phyloP scores from a whole-genome alignment of 2,329 filamentous ascomycete genomes.

The Botryotinia convoluta region DNA sequence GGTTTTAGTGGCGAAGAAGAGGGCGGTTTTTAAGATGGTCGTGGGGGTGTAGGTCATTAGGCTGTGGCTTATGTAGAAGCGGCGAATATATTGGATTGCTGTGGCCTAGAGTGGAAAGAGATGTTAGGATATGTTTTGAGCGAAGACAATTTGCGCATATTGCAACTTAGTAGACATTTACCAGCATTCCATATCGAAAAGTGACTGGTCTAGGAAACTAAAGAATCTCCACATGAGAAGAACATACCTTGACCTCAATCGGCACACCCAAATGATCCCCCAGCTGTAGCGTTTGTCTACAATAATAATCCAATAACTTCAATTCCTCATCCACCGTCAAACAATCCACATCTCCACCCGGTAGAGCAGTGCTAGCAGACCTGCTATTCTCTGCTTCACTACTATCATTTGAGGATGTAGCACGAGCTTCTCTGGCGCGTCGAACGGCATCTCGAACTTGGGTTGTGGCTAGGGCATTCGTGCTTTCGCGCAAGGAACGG shows the following conservation, averaged over 20 bases:
- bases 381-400: slow-evolving; percentile 39
- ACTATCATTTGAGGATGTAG: slow-evolving; percentile 36
- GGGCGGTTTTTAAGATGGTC: slow-evolving; percentile 81
- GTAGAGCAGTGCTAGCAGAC: slow-evolving; percentile 27
- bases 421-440: slow-evolving; percentile 44
- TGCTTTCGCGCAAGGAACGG: slow-evolving; percentile 68
- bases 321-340: slow-evolving; percentile 81
- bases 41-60: slow-evolving; percentile 95
- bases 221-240: neutral
- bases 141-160: neutral
- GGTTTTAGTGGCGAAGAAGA: slow-evolving; percentile 92
- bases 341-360: slow-evolving; percentile 62
- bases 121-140: neutral
- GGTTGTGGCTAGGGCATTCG: slow-evolving; percentile 75
- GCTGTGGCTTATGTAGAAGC: slow-evolving; percentile 94
- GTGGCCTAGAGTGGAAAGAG: slow-evolving; percentile 32
- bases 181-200: fast-evolving
- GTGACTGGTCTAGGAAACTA: neutral
- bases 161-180: no score
- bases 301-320: slow-evolving; percentile 77
- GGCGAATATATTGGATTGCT: slow-evolving; percentile 66
- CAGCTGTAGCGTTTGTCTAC: slow-evolving; percentile 56
- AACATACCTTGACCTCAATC: slow-evolving; percentile 56
- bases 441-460: slow-evolving; percentile 58
- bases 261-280: slow-evolving; percentile 60